Evolutionary conservation across 1,139 yeast species (phyloP).

Genomic region (Blastobotrys proliferans): DNA sequence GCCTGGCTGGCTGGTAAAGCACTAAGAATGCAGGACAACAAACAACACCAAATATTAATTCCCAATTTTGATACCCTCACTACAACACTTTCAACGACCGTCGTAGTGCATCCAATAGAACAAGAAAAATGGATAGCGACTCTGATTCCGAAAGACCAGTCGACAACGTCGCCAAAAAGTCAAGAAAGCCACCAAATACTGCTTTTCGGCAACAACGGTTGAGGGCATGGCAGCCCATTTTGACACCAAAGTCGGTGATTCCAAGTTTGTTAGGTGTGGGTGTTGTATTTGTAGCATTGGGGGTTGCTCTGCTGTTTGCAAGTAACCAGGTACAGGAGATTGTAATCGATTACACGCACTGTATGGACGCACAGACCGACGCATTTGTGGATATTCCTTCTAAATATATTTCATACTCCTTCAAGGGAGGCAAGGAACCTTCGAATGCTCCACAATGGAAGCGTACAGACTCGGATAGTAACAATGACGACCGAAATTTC

Average conservation of each 20-base stretch:
- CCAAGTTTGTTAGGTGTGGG: slow-evolving; percentile 76
- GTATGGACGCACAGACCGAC: slow-evolving; percentile 58
- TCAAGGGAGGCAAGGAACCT: slow-evolving; percentile 37
- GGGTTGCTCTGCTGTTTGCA: slow-evolving; percentile 86
- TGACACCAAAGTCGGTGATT: slow-evolving; percentile 85
- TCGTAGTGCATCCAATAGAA: no score
- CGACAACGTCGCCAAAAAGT: slow-evolving; percentile 31
- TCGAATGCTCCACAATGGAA: slow-evolving; percentile 62
- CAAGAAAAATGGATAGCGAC: slow-evolving; percentile 34
- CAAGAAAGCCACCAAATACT: slow-evolving; percentile 40
- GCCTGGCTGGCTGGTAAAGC: no score
- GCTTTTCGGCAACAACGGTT: slow-evolving; percentile 46
- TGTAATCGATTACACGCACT: slow-evolving; percentile 74
- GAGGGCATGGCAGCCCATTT: slow-evolving; percentile 64
- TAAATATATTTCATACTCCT: slow-evolving; percentile 50
- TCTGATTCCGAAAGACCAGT: slow-evolving; percentile 33
- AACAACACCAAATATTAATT: no score
- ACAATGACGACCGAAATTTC: slow-evolving; percentile 25
- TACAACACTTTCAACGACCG: no score
- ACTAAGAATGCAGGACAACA: no score
- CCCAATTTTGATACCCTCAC: background rate
- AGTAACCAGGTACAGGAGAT: slow-evolving; percentile 74
- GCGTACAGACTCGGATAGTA: slow-evolving; percentile 40
- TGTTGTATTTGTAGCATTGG: slow-evolving; percentile 82
- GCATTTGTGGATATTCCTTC: slow-evolving; percentile 59